Base-by-base conservation (phyloP, 2,329 filamentous ascomycete genomes). In the Colletotrichum sp. region DNA sequence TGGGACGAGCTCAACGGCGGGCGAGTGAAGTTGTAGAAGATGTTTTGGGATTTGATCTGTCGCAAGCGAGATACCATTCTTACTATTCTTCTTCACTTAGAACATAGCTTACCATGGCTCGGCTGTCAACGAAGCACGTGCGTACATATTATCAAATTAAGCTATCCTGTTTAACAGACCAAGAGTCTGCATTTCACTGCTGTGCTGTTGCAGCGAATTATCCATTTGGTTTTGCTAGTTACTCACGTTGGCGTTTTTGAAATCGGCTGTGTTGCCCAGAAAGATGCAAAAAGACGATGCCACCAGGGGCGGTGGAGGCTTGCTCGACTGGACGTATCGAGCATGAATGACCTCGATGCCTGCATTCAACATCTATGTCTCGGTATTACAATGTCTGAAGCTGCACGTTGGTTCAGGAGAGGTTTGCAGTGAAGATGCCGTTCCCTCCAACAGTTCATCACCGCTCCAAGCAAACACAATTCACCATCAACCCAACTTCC, bases 1-100 rank as follows among this genome's bases (percentile, higher is more conserved):
- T 98, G 95, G 95, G 86, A 89, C 49, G 87, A 87, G 72, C 82
- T 98, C 78, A 90, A 90, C 49, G 91, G 86, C 2, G 95, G 95
- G 1, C 88, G 89, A 76, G 93, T 95, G 24, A 96, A 93, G 86
- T 85, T 98, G 77, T 96, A 82, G 66, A 57, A 52, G 26, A 52
- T 26, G 10, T 28, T 55, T 63, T n/a, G 32, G 39, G 57, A 5
- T 60, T 36, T 65, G 28, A 69, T 66, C 52, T 13, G 32, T 69
- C 28, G 74, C 74, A 21, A 65, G 49, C 74, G 65, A 74, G 74
- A 76, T 76, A 74, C 74, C 74, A 76, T 24, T 64, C 28, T 36
- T 62, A 44, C 18, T 39, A 69, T 65, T 32, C 44, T 52, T 28
- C 57, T 28, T 63, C 39, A n/a, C 26, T 52, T 63, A 59, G 30